A percentile compares a stretch with the other conserved stretches of the same genome.
Conservation (phyloP, 495 filamentous ascomycete species). For the Penicillium canariense region DNA sequence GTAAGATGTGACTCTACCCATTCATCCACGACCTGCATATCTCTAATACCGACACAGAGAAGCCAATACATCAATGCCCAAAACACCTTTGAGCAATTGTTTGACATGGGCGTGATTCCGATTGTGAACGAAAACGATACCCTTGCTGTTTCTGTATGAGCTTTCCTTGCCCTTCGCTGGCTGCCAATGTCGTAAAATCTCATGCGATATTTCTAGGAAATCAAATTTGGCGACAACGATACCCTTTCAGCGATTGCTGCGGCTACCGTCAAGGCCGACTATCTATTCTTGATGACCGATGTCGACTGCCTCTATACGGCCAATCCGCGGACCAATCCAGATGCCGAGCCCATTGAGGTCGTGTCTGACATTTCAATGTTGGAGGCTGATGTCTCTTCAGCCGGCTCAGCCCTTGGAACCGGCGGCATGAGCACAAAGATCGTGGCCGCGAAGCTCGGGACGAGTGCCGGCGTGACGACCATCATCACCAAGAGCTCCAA, state of each 20-base stretch:
- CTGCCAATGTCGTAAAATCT: not conserved
- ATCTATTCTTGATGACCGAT: slow-evolving; percentile 98
- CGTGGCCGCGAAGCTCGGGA: slow-evolving; percentile 88
- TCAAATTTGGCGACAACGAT: slow-evolving; percentile 99
- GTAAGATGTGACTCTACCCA: slow-evolving; percentile 41
- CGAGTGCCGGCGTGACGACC: slow-evolving; percentile 91
- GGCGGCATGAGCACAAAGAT: slow-evolving; percentile 99
- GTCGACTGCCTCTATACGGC: slow-evolving; percentile 97
- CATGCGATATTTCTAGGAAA: slow-evolving; percentile 61
- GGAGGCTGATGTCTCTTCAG: slow-evolving; percentile 87
- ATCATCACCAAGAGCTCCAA: slow-evolving; percentile 89
- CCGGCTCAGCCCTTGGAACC: slow-evolving; percentile 87
- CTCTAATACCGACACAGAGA: slow-evolving; percentile 49
- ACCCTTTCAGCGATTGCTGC: slow-evolving; percentile 95
- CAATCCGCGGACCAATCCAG: slow-evolving; percentile 80
- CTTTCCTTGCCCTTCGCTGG: not conserved
- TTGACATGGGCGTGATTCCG: slow-evolving; percentile 94
- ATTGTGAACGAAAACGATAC: slow-evolving; percentile 99
- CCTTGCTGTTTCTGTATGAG: slow-evolving; percentile 71
- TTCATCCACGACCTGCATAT: not conserved
- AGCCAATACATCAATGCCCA: slow-evolving; percentile 96
- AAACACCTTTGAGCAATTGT: slow-evolving; percentile 84
- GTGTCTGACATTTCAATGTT: slow-evolving; percentile 84
- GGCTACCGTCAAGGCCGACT: slow-evolving; percentile 95
- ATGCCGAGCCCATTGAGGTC: slow-evolving; percentile 86